Percentiles rank a stretch among this genome's conserved stretches.
Conservation (phyloP, 768 basidiomycete genomes). For the Kwoniella europaea region DNA sequence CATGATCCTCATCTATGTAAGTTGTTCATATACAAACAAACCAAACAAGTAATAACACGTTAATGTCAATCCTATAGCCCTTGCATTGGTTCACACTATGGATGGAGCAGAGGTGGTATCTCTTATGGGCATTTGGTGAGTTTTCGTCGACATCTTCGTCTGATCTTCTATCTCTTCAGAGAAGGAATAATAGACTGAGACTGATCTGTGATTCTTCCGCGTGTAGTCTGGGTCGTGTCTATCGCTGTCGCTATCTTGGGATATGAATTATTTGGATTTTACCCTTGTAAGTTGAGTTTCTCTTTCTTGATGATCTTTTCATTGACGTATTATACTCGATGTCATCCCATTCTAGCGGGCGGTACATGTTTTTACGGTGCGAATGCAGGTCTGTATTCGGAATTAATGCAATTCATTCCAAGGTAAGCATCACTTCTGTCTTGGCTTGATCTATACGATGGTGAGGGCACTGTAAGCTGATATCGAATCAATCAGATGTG, state of each 20-base stretch:
- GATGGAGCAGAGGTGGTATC: slow-evolving; percentile 54
- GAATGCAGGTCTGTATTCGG: slow-evolving; percentile 54
- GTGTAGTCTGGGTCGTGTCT: slow-evolving; percentile 47
- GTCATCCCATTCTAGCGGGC: slow-evolving; percentile 28
- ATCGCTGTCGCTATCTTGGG: slow-evolving; percentile 44
- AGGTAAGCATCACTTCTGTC: slow-evolving; percentile 28
- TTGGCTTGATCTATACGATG: background rate
- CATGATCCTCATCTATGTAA: slow-evolving; percentile 58
- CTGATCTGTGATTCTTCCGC: background rate
- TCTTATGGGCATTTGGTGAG: slow-evolving; percentile 45
- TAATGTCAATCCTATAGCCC: slow-evolving; percentile 36
- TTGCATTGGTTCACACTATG: slow-evolving; percentile 47
- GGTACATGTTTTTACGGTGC: slow-evolving; percentile 55
- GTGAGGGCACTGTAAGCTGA: no score
- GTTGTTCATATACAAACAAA: slow-evolving; percentile 14
- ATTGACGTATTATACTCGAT: no score
- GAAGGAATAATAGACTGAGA: no score
- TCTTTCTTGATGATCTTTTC: background rate
- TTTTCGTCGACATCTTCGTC: background rate
- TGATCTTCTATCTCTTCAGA: no score
- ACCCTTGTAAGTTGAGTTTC: slow-evolving; percentile 35
- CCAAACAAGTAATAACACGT: no score
- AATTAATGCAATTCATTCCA: slow-evolving; percentile 58
- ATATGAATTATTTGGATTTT: slow-evolving; percentile 49
- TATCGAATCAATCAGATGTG: background rate